These are phyloP conservation scores for Globisporangium yorkense DNA, from an alignment of 352 stramenopile species.

Conservation along the genomic window DNA sequence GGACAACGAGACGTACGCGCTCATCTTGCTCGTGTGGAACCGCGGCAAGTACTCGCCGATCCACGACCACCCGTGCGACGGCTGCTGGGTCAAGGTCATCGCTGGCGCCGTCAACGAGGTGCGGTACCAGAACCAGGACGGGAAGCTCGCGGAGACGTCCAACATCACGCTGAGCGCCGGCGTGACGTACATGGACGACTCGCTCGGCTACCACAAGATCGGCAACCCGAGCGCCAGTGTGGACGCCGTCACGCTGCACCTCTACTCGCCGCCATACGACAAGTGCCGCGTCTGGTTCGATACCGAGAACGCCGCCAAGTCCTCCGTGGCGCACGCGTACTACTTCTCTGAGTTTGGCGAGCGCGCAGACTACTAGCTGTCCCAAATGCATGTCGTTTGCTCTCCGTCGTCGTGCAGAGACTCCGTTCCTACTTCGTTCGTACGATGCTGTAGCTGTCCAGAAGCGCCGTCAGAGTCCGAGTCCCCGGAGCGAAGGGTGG, in stretches of 20 bases:
- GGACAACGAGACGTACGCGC: constrained; percentile 86
- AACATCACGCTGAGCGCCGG: constrained; percentile 24
- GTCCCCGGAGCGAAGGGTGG: constrained; percentile 46
- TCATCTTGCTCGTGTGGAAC: constrained; percentile 93
- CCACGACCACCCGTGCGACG: constrained; percentile 87
- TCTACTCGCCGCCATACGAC: constrained; percentile 81
- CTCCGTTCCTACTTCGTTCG: too few species aligned
- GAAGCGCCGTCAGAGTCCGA: constrained; percentile 27
- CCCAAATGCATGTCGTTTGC: background rate
- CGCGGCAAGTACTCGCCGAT: constrained; percentile 67
- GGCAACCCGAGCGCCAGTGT: constrained; percentile 35
- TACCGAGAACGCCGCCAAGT: constrained; percentile 38
- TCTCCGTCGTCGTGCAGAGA: background rate
- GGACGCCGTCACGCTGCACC: constrained; percentile 68
- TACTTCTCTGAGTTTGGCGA: constrained; percentile 77
- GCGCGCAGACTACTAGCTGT: constrained; percentile 29
- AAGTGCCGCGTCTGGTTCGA: constrained; percentile 81
- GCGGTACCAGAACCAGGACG: constrained; percentile 37
- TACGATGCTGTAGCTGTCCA: too few species aligned
- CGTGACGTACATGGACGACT: constrained; percentile 66
- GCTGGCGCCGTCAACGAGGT: constrained; percentile 65
- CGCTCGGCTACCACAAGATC: constrained; percentile 82
- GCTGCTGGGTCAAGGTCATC: constrained; percentile 78
- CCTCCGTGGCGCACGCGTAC: constrained; percentile 56
- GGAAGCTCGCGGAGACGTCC: constrained; percentile 20